phyloP scores from a whole-genome alignment of 75 land plant species.

The Sequoiadendron giganteum region DNA sequence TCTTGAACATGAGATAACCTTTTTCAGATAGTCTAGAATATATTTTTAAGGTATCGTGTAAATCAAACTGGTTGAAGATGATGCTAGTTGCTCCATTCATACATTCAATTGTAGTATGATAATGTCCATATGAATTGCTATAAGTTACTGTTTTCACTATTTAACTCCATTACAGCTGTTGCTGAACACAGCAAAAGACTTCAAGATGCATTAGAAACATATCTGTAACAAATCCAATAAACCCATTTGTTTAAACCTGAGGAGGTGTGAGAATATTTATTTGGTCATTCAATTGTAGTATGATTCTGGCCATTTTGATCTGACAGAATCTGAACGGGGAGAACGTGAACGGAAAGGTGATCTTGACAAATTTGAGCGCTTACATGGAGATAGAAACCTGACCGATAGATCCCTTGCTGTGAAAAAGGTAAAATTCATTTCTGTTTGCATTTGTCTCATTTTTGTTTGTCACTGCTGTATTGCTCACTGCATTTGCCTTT shows the following conservation, averaged over 20 bases:
- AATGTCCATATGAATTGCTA: neutral
- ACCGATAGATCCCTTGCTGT: slow-evolving; percentile 77
- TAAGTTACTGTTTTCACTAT: neutral
- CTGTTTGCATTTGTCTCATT: neutral
- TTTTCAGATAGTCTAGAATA: neutral
- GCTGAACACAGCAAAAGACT: neutral
- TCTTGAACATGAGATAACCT: neutral
- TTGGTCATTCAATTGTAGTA: neutral
- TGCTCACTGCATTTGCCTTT: neutral
- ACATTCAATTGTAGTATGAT: neutral
- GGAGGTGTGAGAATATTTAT: neutral
- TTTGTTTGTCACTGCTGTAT: neutral
- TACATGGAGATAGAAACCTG: slow-evolving; percentile 95
- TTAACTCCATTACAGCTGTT: neutral
- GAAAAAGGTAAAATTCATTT: slow-evolving; percentile 33
- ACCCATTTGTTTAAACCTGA: neutral
- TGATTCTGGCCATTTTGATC: slow-evolving; percentile 7
- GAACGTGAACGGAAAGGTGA: slow-evolving; percentile 98
- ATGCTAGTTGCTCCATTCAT: neutral
- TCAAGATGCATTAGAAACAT: neutral
- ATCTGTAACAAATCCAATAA: neutral
- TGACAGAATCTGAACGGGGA: slow-evolving; percentile 77
- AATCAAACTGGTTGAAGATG: neutral
- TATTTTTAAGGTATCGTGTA: neutral
- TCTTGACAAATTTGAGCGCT: slow-evolving; percentile 81